Percentiles rank a stretch among this genome's conserved stretches.
Conservation (phyloP, 805 yeast species). For the Metschnikowia rubicola region DNA sequence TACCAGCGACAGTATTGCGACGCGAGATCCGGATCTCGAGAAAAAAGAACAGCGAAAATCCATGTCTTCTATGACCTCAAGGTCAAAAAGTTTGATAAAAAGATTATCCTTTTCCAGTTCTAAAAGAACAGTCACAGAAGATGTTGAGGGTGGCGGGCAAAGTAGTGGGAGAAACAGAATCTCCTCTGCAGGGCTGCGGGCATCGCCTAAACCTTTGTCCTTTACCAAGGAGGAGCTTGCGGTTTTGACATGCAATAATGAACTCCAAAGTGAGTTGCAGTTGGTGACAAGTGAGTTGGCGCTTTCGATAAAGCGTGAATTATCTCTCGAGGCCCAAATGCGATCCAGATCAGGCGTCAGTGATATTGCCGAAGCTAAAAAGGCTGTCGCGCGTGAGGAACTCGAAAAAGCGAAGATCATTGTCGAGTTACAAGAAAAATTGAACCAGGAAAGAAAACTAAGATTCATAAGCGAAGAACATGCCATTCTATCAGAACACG, state of each 20-base stretch:
- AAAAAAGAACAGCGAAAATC: conserved; percentile 21
- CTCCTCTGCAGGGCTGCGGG: conserved; percentile 2
- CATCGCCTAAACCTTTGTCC: conserved; percentile 17
- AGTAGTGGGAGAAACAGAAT: neutral
- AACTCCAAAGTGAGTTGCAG: conserved; percentile 59
- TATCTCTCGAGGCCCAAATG: conserved; percentile 50
- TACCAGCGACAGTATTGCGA: neutral
- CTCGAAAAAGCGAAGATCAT: conserved; percentile 33
- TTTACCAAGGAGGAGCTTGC: conserved; percentile 62
- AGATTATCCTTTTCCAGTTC: conserved; percentile 27
- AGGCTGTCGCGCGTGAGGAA: neutral
- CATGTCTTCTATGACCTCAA: conserved; percentile 24
- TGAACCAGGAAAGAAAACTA: conserved; percentile 62
- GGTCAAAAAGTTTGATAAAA: conserved; percentile 32
- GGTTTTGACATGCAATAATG: conserved; percentile 56
- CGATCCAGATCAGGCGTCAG: conserved; percentile 9
- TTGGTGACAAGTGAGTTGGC: conserved; percentile 71
- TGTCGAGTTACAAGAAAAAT: conserved; percentile 50
- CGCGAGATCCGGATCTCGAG: conserved; percentile 5
- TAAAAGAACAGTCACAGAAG: neutral
- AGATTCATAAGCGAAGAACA: conserved; percentile 72
- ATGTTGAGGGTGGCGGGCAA: conserved; percentile 1
- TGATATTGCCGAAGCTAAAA: neutral
- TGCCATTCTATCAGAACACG: conserved; percentile 52
- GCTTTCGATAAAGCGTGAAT: conserved; percentile 65